A percentile compares a stretch with the other conserved stretches of the same genome.
These are phyloP conservation scores for bread wheat (Triticum aestivum) DNA, from an alignment of 176 grass and related monocot genomes.

Conservation along the genomic window IWGSC_CS_RefSeq_v2.1 NC_057808.1:405839225-405839724, in stretches of 20 bases:
- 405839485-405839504: not conserved
- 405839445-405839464: not conserved
- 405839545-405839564: not conserved
- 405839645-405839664: not conserved
- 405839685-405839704: slow-evolving; percentile 50
- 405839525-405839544: not conserved
- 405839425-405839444: not conserved
- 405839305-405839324: not conserved
- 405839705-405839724: slow-evolving; percentile 47
- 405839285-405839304: not conserved
- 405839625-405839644: not conserved
- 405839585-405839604: not conserved
- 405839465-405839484: not conserved
- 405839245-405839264: not conserved
- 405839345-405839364: not conserved
- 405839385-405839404: not conserved
- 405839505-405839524: not conserved
- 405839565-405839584: not conserved
- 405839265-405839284: not conserved
- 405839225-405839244: not conserved
- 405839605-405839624: not conserved
- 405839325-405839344: not conserved
- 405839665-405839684: slow-evolving; percentile 22
- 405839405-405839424: slow-evolving; percentile 27
- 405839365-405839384: not conserved